Evolutionary conservation across 306 rosid species (phyloP).

Genomic region (Luffa aegyptiaca): DNA sequence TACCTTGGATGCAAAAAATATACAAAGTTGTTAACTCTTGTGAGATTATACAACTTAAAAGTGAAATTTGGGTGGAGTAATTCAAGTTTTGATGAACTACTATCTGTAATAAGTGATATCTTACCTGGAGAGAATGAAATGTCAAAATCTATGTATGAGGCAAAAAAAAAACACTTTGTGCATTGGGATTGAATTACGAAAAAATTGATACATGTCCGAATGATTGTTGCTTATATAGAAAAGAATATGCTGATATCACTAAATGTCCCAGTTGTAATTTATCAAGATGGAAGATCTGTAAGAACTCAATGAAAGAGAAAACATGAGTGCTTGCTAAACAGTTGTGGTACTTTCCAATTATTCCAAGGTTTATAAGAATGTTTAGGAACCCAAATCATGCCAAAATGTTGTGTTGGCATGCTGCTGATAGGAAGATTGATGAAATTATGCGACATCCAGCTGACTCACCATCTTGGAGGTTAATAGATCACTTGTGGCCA

Average conservation of each 20-base stretch:
- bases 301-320: neutral
- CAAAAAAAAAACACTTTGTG: no score
- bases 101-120: no score
- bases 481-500: no score
- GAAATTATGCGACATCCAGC: neutral
- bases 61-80: no score
- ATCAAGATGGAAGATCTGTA: neutral
- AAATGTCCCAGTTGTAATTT: no score
- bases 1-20: no score
- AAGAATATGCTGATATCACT: no score
- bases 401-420: neutral
- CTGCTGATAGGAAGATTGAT: neutral
- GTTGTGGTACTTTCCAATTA: neutral
- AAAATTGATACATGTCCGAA: neutral
- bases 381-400: neutral
- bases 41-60: no score
- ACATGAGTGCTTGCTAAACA: neutral
- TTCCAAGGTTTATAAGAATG: neutral
- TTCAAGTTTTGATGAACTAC: no score
- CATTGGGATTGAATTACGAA: neutral
- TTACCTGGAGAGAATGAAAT: no score
- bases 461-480: neutral
- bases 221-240: neutral
- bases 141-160: no score
- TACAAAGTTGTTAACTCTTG: no score